Base-by-base conservation (phyloP, 2,329 filamentous ascomycete genomes). In the Alternaria brassicae region DNA sequence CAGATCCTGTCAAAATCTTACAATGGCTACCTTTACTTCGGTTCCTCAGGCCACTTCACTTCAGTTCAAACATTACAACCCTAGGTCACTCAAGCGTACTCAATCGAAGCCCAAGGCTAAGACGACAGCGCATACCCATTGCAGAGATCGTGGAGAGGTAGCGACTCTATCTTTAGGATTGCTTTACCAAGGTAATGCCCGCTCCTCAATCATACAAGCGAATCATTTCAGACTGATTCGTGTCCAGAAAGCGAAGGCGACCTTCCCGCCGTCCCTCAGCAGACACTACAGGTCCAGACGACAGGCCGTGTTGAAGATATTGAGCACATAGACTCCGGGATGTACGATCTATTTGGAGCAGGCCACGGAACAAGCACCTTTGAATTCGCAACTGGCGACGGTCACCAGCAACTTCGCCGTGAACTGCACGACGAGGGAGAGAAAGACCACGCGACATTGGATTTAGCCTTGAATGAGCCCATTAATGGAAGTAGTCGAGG, bases 11-110 rank as follows among this genome's bases (percentile, higher is more conserved):
- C 3, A 28, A 30, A 39, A 40, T 47, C 51, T 27, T 7, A 54
- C 5, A 42, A 54, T 54, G 6, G 51, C 51, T 54, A 45, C 40
- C 2, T 53, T 53, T 53, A 53, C 51, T 54, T 54, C 12, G 5
- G 40, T 54, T 54, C 12, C 51, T 54, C 7, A 30, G 32, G 5
- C 41, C 2, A 25, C 23, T 54, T 39, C 2, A 54, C 39, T 12
- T 39, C 0, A 39, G 41, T 54, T 54, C 7, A 54, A 9, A 54
- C 17, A 54, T 23, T 54, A 23, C 2, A 1, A 54, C 6, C 32
- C 32, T 47, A 54, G 23, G 6, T 47, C 6, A 39, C 51, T 54
- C 3, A 32, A 47, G 23, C 15, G 23, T 47, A 54, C 51, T 13
- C 4, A 53, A 30, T 39, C 23, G 2, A 54, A 54, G 51, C 27